Base-by-base conservation (phyloP, 441 rosid genomes). In the Arabidopsis hybrid region DNA sequence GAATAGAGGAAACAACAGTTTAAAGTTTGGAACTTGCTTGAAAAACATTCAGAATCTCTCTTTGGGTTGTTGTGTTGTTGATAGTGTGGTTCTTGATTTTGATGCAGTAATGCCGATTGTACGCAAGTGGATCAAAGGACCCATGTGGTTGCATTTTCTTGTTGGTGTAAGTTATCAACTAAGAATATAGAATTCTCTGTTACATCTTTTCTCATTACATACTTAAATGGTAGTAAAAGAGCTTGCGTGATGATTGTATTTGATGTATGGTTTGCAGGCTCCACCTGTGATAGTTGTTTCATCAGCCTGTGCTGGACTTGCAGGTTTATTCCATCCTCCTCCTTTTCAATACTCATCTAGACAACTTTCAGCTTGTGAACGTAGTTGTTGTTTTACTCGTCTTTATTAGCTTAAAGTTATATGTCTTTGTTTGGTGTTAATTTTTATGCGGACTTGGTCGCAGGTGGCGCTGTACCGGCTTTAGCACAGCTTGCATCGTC, bases 61-160 rank as follows among this genome's bases (percentile, higher is more conserved):
- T 11, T 36, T 29, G 4, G 64, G 16, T 26, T 57, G 12, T 26
- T 31, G 52, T 21, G 26, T 21, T 29, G 42, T 53, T 67, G 5
- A 63, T 32, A 32, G 46, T 50, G 4, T 50, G 38, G 11, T 32
- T 47, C 43, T 43, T 70, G 72, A 42, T 78, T 38, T 59, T 50
- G 43, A 69, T 81, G 84, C 85, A 92, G 95, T 86, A 72, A 92
- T 89, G 93, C 96, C 96, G 36, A 17, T 82, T 46, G 91, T 90
- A 60, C 81, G 74, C 72, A 86, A 83, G 73, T 81, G 84, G 64
- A 81, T 89, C 16, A 91, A 84, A 81, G 97, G 97, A 71, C 96
- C 95, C 45, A 89, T 90, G 88, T 90, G 95, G 95, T 61, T 92
- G 74, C 97, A 92, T 83, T 92, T 92, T 80, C 82, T 92, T n/a